phyloP scores from a whole-genome alignment of 2,329 filamentous ascomycete species.

The Niveomyces coronatus region DNA sequence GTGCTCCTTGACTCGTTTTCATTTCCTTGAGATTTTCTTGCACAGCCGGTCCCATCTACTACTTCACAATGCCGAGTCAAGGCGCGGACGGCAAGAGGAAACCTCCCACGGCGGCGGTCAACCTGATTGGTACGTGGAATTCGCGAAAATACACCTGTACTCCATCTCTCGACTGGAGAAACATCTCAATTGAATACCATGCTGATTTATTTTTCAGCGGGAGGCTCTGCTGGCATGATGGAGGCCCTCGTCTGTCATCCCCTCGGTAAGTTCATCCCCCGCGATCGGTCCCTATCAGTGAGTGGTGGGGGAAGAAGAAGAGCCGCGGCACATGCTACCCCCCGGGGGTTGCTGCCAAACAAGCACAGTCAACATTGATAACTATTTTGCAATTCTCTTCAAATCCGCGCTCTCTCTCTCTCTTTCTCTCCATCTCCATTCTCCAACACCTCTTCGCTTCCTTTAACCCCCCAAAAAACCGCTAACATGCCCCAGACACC shows the following conservation, averaged over 20 bases:
- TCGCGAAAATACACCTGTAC: background rate
- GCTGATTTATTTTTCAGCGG: constrained; percentile 45
- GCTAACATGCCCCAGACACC: constrained; percentile 50
- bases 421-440: background rate
- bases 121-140: constrained; percentile 65
- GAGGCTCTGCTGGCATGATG: constrained; percentile 98
- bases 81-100: constrained; percentile 44
- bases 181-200: constrained; percentile 15
- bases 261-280: constrained; percentile 63
- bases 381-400: background rate
- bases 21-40: background rate
- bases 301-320: background rate
- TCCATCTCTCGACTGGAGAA: constrained; percentile 8
- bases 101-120: constrained; percentile 77
- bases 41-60: background rate
- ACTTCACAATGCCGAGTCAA: constrained; percentile 26
- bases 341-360: background rate
- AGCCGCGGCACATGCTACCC: constrained; percentile 7
- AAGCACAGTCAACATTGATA: background rate
- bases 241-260: constrained; percentile 94
- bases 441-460: too few species aligned
- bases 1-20: constrained; percentile 3
- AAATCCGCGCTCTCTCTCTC: background rate
- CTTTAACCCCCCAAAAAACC: too few species aligned
- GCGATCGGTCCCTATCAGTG: too few species aligned